Evolutionary conservation across 257 asterid species (phyloP).

Genomic region (Nicotiana knightiana): DNA sequence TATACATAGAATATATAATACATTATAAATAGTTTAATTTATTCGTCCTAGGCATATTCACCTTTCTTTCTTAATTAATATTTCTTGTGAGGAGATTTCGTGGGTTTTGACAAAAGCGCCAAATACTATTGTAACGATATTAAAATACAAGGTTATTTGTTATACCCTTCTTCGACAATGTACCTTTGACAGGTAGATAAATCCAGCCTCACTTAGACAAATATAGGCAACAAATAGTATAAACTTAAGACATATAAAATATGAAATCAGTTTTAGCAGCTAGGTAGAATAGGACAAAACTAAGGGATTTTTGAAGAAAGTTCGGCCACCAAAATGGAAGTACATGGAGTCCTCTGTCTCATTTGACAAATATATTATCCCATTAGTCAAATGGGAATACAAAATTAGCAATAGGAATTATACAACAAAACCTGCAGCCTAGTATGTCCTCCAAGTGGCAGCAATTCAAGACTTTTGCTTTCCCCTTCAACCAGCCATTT

Average conservation of each 20-base stretch:
- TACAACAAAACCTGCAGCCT: slow-evolving; percentile 35
- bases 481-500: slow-evolving; percentile 25
- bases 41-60: background rate
- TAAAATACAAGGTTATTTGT: too few species aligned
- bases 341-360: background rate
- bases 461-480: slow-evolving; percentile 30
- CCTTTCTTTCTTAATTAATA: background rate
- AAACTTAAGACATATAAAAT: background rate
- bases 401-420: slow-evolving; percentile 3
- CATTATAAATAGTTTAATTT: too few species aligned
- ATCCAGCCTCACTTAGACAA: background rate
- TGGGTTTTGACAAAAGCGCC: too few species aligned
- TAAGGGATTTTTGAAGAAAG: background rate
- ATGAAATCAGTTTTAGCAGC: background rate
- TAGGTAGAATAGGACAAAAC: background rate
- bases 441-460: slow-evolving; percentile 71
- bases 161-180: background rate
- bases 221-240: background rate
- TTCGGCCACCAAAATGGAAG: slow-evolving; percentile 8
- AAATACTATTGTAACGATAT: too few species aligned
- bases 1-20: too few species aligned
- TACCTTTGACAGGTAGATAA: background rate
- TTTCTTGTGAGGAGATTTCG: background rate
- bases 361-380: background rate
- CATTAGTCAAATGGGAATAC: slow-evolving; percentile 1